Evolutionary conservation across 2,329 filamentous ascomycete species (phyloP), one percentile per base, ranked within the genome.

Genomic region (Cryphonectria parasitica): DNA sequence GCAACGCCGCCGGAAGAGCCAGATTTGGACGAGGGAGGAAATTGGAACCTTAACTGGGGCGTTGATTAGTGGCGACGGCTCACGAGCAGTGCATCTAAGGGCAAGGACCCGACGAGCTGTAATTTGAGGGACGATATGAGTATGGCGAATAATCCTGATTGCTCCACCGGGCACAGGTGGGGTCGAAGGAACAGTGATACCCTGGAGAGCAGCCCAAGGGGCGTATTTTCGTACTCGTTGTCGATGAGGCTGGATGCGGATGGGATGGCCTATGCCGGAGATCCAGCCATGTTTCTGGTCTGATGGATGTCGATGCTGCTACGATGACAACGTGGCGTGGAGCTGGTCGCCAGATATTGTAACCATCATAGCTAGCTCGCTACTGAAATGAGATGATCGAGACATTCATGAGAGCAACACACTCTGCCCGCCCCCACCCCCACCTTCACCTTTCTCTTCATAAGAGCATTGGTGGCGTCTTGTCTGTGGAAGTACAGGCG

Each of bases 11-110:
- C 72, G 36, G 63, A 76, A 69, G 71, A 72, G 68, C 64, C 64
- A 61, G 66, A 63, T 34, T 31, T 56, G 17, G 64, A 69, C 58
- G 73, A 36, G 15, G 73, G 75, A 1, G 73, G 76, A 45, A 75
- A 79, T 54, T 76, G 71, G 73, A 75, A 74, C 66, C 74, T 75
- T 52, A 77, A 75, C 74, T 77, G 76, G 76, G 79, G 78, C 31
- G 78, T 81, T 61, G 80, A 82, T 71, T 82, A 77, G 69, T 41
- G 61, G 68, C 28, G 45, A 17, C 41, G 36, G 39, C 31, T 17
- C 28, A 36, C 52, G 31, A 19, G 64, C n/a, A n/a, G 66, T 61
- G 31, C 3, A 8, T 13, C 25, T 43, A 43, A 13, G 36, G 28
- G 41, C 13, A n/a, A 34, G 15, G 28, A 41, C 5, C n/a, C 5